These are phyloP conservation scores for Heterobasidion irregulare DNA, from an alignment of 1,284 basidiomycete genomes.

Conservation along the genomic window DNA sequence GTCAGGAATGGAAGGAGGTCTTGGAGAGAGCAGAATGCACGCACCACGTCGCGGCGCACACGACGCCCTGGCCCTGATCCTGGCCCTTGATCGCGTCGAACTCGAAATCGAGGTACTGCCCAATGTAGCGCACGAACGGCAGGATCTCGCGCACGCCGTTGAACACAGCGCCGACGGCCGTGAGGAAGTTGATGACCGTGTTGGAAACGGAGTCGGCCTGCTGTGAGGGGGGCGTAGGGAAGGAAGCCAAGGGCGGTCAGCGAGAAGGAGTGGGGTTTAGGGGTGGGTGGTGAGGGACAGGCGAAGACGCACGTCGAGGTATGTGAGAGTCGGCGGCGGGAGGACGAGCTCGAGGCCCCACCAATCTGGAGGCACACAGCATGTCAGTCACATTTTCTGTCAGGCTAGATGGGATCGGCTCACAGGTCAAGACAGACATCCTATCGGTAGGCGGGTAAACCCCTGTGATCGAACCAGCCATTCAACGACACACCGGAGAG, in stretches of 20 bases:
- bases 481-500: not conserved
- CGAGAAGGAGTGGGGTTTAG: not conserved
- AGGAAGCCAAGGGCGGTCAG: slow-evolving; percentile 35
- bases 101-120: slow-evolving; percentile 68
- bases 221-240: no score
- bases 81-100: slow-evolving; percentile 54
- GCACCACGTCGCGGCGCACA: slow-evolving; percentile 78
- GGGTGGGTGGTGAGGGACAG: not conserved
- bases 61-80: slow-evolving; percentile 65
- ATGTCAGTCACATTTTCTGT: not conserved
- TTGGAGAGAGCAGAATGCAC: slow-evolving; percentile 11
- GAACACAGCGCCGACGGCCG: slow-evolving; percentile 58
- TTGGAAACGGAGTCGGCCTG: slow-evolving; percentile 38
- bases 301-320: slow-evolving; percentile 41
- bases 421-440: slow-evolving; percentile 73
- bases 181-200: slow-evolving; percentile 61
- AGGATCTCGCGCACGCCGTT: slow-evolving; percentile 69
- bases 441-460: slow-evolving; percentile 68
- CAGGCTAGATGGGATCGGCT: slow-evolving; percentile 15
- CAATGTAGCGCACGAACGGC: slow-evolving; percentile 72
- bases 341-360: slow-evolving; percentile 74
- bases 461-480: slow-evolving; percentile 21
- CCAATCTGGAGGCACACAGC: slow-evolving; percentile 47
- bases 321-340: slow-evolving; percentile 55
- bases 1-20: not conserved